Conservation (phyloP, 2,329 filamentous ascomycete species). For the Fusarium transvaalense region DNA sequence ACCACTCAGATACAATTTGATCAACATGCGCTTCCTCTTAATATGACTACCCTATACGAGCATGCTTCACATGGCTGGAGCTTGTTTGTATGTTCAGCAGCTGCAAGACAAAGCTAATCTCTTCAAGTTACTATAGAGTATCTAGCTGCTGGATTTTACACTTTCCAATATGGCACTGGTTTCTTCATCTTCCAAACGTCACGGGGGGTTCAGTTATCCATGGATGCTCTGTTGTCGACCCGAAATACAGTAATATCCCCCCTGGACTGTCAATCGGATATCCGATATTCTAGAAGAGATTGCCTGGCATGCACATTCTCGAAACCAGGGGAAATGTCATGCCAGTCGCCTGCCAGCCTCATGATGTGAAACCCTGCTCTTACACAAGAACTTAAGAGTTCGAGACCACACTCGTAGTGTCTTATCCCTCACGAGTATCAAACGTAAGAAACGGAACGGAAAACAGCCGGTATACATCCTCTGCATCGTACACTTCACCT, state of each 20-base stretch:
- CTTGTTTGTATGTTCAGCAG: not conserved
- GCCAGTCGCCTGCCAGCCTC: not conserved
- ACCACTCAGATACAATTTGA: not conserved
- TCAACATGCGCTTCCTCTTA: not conserved
- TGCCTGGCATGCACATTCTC: conserved; percentile 72
- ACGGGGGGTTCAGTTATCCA: not conserved
- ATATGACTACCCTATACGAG: not conserved
- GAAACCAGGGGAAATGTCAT: conserved; percentile 54
- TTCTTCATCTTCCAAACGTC: not conserved
- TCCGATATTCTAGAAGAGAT: not conserved
- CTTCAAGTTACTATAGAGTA: not conserved
- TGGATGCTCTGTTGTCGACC: not conserved
- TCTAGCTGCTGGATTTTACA: not conserved
- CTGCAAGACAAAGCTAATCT: not conserved
- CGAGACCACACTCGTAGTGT: not conserved
- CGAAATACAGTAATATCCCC: not conserved
- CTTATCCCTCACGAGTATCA: not conserved
- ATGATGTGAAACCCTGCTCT: conserved; percentile 10
- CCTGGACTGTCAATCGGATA: not conserved
- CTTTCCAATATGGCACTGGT: not conserved
- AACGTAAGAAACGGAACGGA: not conserved
- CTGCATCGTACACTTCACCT: not conserved
- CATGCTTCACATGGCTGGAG: not conserved
- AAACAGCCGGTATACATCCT: not conserved
- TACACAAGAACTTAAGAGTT: conserved; percentile 4